Percentiles rank a stretch among this genome's conserved stretches.
Conservation (phyloP, 768 basidiomycete genomes). For the Boletus sp. region DNA sequence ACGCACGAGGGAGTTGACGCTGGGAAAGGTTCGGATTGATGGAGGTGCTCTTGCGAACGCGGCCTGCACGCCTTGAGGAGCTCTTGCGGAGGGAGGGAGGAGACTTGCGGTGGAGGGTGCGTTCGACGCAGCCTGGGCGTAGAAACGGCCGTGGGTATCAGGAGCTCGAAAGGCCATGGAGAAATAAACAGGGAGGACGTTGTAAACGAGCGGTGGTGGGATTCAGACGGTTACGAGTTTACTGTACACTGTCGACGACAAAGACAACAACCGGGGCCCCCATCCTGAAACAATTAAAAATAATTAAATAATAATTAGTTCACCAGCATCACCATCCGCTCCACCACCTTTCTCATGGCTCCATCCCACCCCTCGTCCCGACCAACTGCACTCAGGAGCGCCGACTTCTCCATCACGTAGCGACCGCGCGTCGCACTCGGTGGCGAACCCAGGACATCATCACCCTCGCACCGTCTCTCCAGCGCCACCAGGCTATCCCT, state of each 20-base stretch:
- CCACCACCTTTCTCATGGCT: constrained; percentile 45
- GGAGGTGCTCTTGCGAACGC: constrained; percentile 40
- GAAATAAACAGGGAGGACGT: not conserved
- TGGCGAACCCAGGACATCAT: constrained; percentile 8
- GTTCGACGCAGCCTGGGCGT: constrained; percentile 37
- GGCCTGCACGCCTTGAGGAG: constrained; percentile 37
- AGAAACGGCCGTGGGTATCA: constrained; percentile 41
- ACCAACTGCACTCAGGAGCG: constrained; percentile 38
- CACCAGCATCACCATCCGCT: constrained; percentile 43
- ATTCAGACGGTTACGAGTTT: not conserved
- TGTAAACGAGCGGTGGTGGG: constrained; percentile 19
- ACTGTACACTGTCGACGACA: constrained; percentile 2
- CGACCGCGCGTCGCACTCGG: constrained; percentile 33
- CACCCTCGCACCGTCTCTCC: constrained; percentile 44
- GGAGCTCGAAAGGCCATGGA: constrained; percentile 27
- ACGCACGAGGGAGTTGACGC: constrained; percentile 42
- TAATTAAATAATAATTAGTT: not conserved
- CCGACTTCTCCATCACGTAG: constrained; percentile 44
- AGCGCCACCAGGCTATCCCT: constrained; percentile 47
- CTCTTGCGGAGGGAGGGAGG: constrained; percentile 36
- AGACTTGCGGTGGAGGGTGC: constrained; percentile 54
- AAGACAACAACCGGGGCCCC: constrained; percentile 1
- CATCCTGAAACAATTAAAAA: not conserved
- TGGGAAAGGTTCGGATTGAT: constrained; percentile 37
- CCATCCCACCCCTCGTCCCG: constrained; percentile 14